phyloP scores from a whole-genome alignment of 176 grass and related monocot species.

The Saccharum spontaneum region DNA sequence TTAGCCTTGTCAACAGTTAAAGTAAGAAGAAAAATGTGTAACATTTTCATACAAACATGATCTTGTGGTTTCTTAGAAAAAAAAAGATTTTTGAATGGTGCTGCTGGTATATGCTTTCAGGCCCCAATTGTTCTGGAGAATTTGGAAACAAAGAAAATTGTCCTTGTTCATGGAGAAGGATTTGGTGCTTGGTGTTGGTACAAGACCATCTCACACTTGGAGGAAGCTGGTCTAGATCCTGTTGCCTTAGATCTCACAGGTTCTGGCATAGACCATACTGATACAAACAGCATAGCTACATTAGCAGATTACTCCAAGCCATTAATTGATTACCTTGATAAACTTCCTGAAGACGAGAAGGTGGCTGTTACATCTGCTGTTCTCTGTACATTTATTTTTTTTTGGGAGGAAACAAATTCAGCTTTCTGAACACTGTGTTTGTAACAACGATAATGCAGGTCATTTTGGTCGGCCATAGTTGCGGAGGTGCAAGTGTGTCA shows the following conservation, averaged over 20 bases:
- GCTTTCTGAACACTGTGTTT: neutral
- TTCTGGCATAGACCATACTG: slow-evolving; percentile 85
- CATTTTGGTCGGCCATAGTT: slow-evolving; percentile 93
- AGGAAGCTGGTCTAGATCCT: slow-evolving; percentile 85
- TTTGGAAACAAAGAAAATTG: slow-evolving; percentile 89
- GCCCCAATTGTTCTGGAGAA: slow-evolving; percentile 68
- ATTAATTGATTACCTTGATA: slow-evolving; percentile 70
- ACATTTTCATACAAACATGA: slow-evolving; percentile 4
- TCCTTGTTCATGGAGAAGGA: slow-evolving; percentile 98
- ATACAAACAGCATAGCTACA: slow-evolving; percentile 77
- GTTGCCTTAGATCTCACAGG: slow-evolving; percentile 86
- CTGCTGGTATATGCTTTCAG: slow-evolving; percentile 39
- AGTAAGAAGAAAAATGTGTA: slow-evolving; percentile 17
- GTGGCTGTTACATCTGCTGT: slow-evolving; percentile 5
- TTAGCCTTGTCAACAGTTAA: slow-evolving; percentile 21
- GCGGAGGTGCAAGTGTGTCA: slow-evolving; percentile 86
- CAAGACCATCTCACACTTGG: slow-evolving; percentile 87
- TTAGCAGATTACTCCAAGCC: slow-evolving; percentile 87
- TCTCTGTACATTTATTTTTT: neutral
- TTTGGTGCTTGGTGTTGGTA: slow-evolving; percentile 99
- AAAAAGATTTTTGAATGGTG: neutral
- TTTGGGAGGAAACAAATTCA: neutral
- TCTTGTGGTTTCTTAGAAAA: slow-evolving; percentile 5
- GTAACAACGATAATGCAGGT: slow-evolving; percentile 47
- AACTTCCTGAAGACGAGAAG: slow-evolving; percentile 63